Evolutionary conservation across 805 yeast genomes (phyloP).

Genomic region (Yueomyces sinensis): DNA sequence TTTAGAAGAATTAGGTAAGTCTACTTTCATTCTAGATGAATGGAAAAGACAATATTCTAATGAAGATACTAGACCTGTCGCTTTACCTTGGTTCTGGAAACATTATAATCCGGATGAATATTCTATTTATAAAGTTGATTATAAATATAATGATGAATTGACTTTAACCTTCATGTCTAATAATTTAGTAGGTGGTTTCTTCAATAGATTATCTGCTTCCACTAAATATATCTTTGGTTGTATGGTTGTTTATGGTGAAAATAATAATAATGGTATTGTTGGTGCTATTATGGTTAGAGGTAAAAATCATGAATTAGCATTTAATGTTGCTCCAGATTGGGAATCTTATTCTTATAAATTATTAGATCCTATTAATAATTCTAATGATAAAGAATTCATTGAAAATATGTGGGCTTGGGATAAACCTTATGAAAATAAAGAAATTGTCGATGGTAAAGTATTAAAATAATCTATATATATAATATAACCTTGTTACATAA

Average conservation of each 20-base stretch:
- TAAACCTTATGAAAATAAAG: constrained; percentile 75
- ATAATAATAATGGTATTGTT: constrained; percentile 94
- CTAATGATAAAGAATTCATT: constrained; percentile 68
- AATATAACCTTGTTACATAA: too few relatives aligned
- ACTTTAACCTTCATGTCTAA: constrained; percentile 96
- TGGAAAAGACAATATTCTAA: constrained; percentile 96
- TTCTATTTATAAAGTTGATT: constrained; percentile 90
- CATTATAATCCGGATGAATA: constrained; percentile 85
- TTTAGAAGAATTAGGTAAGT: constrained; percentile 66
- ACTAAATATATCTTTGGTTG: constrained; percentile 90
- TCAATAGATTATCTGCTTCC: constrained; percentile 86
- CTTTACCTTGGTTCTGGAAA: constrained; percentile 98
- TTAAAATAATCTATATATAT: constrained; percentile 54
- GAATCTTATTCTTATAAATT: constrained; percentile 80
- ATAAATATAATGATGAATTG: constrained; percentile 96
- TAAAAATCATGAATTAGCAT: constrained; percentile 80
- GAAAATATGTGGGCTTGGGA: constrained; percentile 98
- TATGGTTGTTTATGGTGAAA: constrained; percentile 93
- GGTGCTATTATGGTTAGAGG: constrained; percentile 96
- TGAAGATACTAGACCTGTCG: constrained; percentile 89
- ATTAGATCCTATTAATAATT: constrained; percentile 69
- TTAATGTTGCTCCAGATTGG: constrained; percentile 99
- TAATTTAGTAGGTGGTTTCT: constrained; percentile 96
- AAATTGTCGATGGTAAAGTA: constrained; percentile 96
- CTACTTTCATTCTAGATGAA: constrained; percentile 64